A percentile compares a stretch with the other conserved stretches of the same genome.
Evolutionary conservation across 371 early-diverging fungal genomes (phyloP).

Genomic region (Mucor plumbeus): DNA sequence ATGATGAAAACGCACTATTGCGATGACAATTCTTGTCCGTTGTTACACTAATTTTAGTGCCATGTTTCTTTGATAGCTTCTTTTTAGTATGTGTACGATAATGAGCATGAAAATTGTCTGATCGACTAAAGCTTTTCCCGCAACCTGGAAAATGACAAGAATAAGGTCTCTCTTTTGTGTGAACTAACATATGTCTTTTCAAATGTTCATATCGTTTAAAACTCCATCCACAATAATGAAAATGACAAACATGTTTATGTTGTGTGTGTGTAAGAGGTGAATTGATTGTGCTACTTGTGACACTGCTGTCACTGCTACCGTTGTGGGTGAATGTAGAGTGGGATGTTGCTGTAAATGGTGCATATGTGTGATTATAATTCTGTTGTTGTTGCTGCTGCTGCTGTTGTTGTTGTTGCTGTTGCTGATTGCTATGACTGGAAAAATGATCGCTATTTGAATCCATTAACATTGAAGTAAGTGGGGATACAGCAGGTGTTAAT

Average conservation of each 20-base stretch:
- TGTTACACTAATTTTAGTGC: conserved; percentile 5
- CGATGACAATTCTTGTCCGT: neutral
- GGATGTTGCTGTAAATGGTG: neutral
- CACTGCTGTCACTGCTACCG: conserved; percentile 5
- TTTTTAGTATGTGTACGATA: conserved; percentile 57
- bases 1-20: conserved; percentile 5
- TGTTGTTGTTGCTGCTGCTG: neutral
- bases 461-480: conserved; percentile 21
- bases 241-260: conserved; percentile 61
- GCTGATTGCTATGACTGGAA: neutral
- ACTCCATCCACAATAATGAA: conserved; percentile 61
- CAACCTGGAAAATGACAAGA: conserved; percentile 68
- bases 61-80: conserved; percentile 8
- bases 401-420: neutral
- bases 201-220: conserved; percentile 86
- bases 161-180: conserved; percentile 68
- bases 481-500: conserved; percentile 32
- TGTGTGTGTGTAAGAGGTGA: conserved; percentile 2
- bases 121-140: conserved; percentile 73
- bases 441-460: conserved; percentile 16
- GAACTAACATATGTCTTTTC: conserved; percentile 79
- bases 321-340: neutral
- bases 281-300: conserved; percentile 6
- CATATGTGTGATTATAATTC: neutral
- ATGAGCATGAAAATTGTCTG: conserved; percentile 74